Base-by-base conservation (phyloP, 2,329 filamentous ascomycete species). In the Pseudogymnoascus destructans region DNA sequence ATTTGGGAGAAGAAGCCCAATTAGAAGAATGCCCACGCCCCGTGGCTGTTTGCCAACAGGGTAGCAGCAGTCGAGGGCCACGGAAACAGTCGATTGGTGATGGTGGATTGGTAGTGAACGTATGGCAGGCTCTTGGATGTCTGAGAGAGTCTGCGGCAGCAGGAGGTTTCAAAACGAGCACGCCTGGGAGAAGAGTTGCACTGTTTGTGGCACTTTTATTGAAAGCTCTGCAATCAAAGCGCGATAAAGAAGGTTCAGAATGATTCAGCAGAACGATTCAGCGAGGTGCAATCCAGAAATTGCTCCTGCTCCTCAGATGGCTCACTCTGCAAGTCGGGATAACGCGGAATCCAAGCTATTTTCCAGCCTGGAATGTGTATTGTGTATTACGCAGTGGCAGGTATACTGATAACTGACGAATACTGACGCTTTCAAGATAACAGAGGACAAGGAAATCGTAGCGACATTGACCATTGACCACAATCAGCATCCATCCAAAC, bases 371-470 rank as follows among this genome's bases (percentile, higher is more conserved):
- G 38, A 42, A 10, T 36, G 27, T 30, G 27, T 27, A 27, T 27
- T 27, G 25, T 38, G 35, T 42, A 42, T 42, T 42, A 42, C 38
- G 38, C 38, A 42, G 38, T 42, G 38, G 38, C 38, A 42, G 38
- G 38, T 42, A 42, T 42, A 42, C 38, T 42, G 38, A 42, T 42
- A 42, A 42, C 38, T 42, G 38, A 42, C 38, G 38, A 42, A 42
- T 42, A 42, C 38, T 42, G 38, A 42, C 38, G 38, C 17, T 42
- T 42, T 42, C 38, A 42, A 42, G 38, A 42, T 42, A 42, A 21
- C 38, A 42, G 38, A 42, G 38, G 38, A 42, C 38, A 42, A 42
- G 38, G 19, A 42, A 42, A 42, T 42, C 38, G 38, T 42, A 42
- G 17, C 17, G 38, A 42, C 38, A 42, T 42, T 42, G 38, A 42